These are phyloP conservation scores for Starmerella geochares DNA, from an alignment of 805 yeast genomes.

Conservation along the genomic window DNA sequence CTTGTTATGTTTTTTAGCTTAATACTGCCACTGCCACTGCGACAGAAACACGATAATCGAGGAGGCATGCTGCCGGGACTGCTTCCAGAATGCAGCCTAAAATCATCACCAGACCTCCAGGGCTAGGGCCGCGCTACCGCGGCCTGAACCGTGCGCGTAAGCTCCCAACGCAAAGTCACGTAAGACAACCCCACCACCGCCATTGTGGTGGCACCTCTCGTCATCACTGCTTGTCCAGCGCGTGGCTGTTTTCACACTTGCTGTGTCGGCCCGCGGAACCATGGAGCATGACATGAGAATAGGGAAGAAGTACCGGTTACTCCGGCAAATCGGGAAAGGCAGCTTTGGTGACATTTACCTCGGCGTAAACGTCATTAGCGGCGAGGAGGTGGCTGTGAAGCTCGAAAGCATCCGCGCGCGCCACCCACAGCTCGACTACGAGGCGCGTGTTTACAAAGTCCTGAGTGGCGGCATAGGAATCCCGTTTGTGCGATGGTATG, in stretches of 20 bases:
- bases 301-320: slow-evolving; percentile 91
- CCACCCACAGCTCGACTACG: slow-evolving; percentile 95
- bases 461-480: slow-evolving; percentile 94
- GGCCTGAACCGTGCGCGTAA: background rate
- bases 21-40: too few relatives aligned
- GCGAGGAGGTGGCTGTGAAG: slow-evolving; percentile 96
- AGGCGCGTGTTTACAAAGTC: slow-evolving; percentile 89
- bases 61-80: background rate
- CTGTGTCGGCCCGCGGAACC: background rate
- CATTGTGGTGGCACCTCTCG: background rate
- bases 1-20: too few relatives aligned
- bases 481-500: slow-evolving; percentile 94
- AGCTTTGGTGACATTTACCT: slow-evolving; percentile 95
- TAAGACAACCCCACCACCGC: background rate
- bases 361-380: slow-evolving; percentile 80
- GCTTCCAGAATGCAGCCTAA: too few relatives aligned
- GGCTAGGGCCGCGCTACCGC: too few relatives aligned
- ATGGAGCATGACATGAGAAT: slow-evolving; percentile 55
- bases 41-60: too few relatives aligned
- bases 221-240: background rate
- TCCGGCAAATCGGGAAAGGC: slow-evolving; percentile 94
- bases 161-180: slow-evolving; percentile 3
- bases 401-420: slow-evolving; percentile 80
- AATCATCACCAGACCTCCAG: too few relatives aligned
- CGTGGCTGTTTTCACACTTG: background rate